Percentiles rank a stretch among this genome's conserved stretches.
Conservation (phyloP, 2,329 filamentous ascomycete genomes). For the Aspergillus sp. region DNA sequence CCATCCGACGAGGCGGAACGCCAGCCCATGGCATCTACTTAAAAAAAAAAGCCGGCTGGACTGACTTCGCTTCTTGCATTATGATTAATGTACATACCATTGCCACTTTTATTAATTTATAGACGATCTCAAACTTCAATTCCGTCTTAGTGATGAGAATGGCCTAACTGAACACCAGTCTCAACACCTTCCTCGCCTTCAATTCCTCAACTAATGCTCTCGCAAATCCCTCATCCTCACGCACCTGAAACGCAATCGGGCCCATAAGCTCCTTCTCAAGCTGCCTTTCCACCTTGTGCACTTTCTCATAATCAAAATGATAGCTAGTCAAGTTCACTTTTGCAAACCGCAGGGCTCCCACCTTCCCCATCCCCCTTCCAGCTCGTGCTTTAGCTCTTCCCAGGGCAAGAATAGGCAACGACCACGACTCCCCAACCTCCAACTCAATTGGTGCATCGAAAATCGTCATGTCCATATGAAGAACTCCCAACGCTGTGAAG, state of each 20-base stretch:
- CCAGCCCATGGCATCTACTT: constrained; percentile 16
- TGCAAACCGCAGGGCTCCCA: constrained; percentile 13
- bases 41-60: background rate
- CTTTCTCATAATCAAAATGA: constrained; percentile 6
- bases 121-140: background rate
- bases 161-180: constrained; percentile 6
- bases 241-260: constrained; percentile 12
- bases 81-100: constrained; percentile 4
- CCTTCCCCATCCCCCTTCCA: background rate
- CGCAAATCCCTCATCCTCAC: constrained; percentile 19
- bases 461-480: constrained; percentile 19
- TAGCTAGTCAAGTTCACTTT: constrained; percentile 10
- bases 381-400: background rate
- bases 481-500: constrained; percentile 13
- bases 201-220: constrained; percentile 13
- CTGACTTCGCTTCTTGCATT: background rate
- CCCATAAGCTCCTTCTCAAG: constrained; percentile 23
- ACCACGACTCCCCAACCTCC: constrained; percentile 22
- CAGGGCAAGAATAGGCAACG: constrained; percentile 20
- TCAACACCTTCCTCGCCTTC: constrained; percentile 18
- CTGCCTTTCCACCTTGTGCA: constrained; percentile 12
- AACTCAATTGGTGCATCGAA: constrained; percentile 22
- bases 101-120: background rate
- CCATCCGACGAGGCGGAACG: constrained; percentile 27
- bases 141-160: background rate